phyloP scores from a whole-genome alignment of 2,329 filamentous ascomycete species.

The Fusarium irregulare region DNA sequence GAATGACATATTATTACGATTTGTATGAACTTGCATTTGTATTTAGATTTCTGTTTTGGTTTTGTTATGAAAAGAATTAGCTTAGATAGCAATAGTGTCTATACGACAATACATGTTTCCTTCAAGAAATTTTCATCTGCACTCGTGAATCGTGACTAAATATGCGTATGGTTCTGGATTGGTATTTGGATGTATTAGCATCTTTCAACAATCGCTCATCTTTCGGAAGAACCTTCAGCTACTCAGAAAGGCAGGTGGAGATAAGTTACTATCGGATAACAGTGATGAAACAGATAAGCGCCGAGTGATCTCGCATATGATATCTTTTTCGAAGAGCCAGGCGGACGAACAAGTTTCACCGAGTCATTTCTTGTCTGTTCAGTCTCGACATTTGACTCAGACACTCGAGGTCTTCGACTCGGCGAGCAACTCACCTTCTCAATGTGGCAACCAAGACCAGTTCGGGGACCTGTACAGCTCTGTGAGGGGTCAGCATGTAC shows the following conservation, averaged over 20 bases:
- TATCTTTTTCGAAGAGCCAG: neutral
- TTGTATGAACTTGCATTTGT: slow-evolving; percentile 21
- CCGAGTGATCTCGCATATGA: neutral
- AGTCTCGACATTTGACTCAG: neutral
- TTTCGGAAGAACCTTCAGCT: neutral
- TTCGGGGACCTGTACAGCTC: neutral
- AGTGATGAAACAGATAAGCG: neutral
- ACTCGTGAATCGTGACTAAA: neutral
- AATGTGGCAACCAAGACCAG: neutral
- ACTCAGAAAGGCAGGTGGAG: neutral
- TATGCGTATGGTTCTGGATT: neutral
- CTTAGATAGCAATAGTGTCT: slow-evolving; percentile 23
- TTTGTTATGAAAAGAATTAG: slow-evolving; percentile 13
- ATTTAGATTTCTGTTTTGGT: slow-evolving; percentile 17
- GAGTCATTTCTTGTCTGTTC: too few species aligned
- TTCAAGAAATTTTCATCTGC: neutral
- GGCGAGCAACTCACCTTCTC: neutral
- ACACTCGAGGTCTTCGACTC: neutral
- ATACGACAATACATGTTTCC: slow-evolving; percentile 24
- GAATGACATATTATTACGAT: slow-evolving; percentile 22
- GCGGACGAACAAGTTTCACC: neutral
- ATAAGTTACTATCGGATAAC: neutral
- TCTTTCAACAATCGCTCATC: neutral
- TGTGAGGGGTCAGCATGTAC: neutral
- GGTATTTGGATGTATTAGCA: neutral